Conservation (phyloP, 768 basidiomycete species). For the Suillus fuscotomentosus region DNA sequence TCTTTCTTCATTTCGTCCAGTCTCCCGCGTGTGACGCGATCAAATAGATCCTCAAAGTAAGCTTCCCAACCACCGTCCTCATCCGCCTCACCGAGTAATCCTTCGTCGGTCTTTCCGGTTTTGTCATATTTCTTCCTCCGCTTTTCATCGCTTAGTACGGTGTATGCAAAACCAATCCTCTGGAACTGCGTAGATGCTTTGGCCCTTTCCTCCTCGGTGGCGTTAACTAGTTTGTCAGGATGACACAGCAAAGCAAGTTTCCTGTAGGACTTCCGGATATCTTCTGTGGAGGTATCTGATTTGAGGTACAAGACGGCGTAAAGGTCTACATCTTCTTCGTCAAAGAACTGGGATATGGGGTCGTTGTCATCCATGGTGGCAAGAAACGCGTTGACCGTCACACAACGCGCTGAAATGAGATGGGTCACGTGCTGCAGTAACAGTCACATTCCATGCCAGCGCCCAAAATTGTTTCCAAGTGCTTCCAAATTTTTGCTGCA, state of each 20-base stretch:
- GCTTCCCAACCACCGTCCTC: conserved; percentile 88
- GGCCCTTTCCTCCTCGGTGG: conserved; percentile 58
- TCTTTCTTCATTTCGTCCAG: conserved; percentile 92
- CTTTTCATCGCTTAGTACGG: conserved; percentile 79
- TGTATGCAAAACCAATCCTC: conserved; percentile 92
- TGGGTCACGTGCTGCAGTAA: conserved; percentile 7
- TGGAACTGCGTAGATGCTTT: conserved; percentile 81
- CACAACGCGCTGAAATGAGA: conserved; percentile 8
- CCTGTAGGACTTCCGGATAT: conserved; percentile 84
- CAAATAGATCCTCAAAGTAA: conserved; percentile 90
- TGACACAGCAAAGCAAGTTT: conserved; percentile 79
- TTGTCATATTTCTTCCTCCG: conserved; percentile 75
- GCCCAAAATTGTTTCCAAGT: no score
- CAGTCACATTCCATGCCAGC: not conserved
- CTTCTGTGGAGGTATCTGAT: conserved; percentile 54
- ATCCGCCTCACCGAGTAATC: conserved; percentile 63
- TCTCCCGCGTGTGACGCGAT: conserved; percentile 79
- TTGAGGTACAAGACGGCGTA: conserved; percentile 69
- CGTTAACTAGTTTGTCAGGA: conserved; percentile 83
- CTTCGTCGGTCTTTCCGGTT: conserved; percentile 85
- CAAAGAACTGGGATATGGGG: conserved; percentile 73
- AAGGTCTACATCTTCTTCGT: conserved; percentile 67
- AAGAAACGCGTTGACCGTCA: conserved; percentile 8
- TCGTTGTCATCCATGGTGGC: conserved; percentile 65
- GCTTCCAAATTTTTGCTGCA: no score